phyloP scores from a whole-genome alignment of 805 yeast species.

The Metschnikowia borealis region DNA sequence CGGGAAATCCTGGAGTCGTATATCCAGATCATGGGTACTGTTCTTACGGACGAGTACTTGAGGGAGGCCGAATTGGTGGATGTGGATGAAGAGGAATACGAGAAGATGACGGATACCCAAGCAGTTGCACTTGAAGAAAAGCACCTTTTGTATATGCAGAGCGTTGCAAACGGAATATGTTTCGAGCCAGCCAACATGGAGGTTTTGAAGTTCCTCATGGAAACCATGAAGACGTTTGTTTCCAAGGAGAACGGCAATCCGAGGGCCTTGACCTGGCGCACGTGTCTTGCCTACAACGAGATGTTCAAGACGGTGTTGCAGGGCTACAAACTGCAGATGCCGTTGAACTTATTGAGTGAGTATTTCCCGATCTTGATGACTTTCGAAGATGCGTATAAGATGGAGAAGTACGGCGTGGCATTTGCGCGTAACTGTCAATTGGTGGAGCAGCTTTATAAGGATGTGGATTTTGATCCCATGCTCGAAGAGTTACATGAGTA shows the following conservation, averaged over 20 bases:
- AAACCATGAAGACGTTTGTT: constrained; percentile 22
- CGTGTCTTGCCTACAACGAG: constrained; percentile 46
- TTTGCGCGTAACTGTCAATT: constrained; percentile 31
- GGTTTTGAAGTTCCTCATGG: constrained; percentile 27
- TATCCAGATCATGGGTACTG: constrained; percentile 29
- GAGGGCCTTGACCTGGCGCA: constrained; percentile 51
- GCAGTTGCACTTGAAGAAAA: constrained; percentile 42
- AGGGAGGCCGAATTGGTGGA: constrained; percentile 21
- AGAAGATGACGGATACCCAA: constrained; percentile 14
- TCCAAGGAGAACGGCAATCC: not conserved
- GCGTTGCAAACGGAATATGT: constrained; percentile 17
- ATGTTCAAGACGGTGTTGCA: constrained; percentile 22
- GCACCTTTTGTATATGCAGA: constrained; percentile 33
- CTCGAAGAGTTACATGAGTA: not conserved
- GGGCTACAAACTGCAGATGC: not conserved
- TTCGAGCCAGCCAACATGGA: constrained; percentile 11
- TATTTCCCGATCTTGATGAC: constrained; percentile 19
- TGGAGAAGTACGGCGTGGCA: constrained; percentile 36
- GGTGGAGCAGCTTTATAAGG: constrained; percentile 4
- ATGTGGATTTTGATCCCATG: not conserved
- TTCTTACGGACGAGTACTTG: constrained; percentile 38
- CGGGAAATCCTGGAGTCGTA: constrained; percentile 37
- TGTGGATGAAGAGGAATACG: constrained; percentile 26
- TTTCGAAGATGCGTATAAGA: constrained; percentile 13
- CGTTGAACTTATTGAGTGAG: constrained; percentile 5